Base-by-base conservation (phyloP, 2,329 filamentous ascomycete genomes). In the Fusarium temperatum region DNA sequence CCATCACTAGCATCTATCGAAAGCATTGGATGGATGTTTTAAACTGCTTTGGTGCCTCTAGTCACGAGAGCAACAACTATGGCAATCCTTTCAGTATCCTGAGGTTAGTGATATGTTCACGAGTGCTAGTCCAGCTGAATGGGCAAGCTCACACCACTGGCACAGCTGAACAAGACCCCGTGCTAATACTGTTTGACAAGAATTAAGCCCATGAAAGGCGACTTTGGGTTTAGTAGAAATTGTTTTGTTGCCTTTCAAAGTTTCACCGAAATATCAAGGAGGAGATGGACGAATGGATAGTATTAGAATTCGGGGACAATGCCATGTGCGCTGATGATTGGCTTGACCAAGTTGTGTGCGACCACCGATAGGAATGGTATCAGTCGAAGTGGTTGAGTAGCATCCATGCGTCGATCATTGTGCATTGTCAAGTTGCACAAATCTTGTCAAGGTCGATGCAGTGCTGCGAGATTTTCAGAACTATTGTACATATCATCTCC, bases 301-400 rank as follows among this genome's bases (percentile, higher is more conserved):
- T 50, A 61, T 61, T 50, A 60, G 67, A 68, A 64, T 55, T 62
- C 73, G 70, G 68, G 61, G 41, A 57, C 35, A 48, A n/a, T 47
- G 61, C 65, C 80, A 81, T 81, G 80, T 81, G 80, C 71, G 66
- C 53, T 67, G 63, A 76, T 78, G 78, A 80, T 80, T 80, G 78
- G 78, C 65, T 67, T 66, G 50, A 75, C 65, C 45, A 50, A 56
- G 24, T 38, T 36, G 51, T 47, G 54, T 47, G 59, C 59, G 63
- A 56, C 47, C 53, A 30, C 30, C 4, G 35, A 53, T 58, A 24
- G 55, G 35, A 57, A 65, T 63, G 45, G 36, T 54, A 39, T 63
- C 47, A 45, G 42, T 58, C 39, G 54, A 30, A 45, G 57, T 72
- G 53, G 51, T 44, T 60, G 57, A 71, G 54, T 39, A 53, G 32